Percentiles rank a stretch among this genome's conserved stretches.
Evolutionary conservation across 2,329 filamentous ascomycete species (phyloP).

Genomic region (Tolypocladium nubicola): DNA sequence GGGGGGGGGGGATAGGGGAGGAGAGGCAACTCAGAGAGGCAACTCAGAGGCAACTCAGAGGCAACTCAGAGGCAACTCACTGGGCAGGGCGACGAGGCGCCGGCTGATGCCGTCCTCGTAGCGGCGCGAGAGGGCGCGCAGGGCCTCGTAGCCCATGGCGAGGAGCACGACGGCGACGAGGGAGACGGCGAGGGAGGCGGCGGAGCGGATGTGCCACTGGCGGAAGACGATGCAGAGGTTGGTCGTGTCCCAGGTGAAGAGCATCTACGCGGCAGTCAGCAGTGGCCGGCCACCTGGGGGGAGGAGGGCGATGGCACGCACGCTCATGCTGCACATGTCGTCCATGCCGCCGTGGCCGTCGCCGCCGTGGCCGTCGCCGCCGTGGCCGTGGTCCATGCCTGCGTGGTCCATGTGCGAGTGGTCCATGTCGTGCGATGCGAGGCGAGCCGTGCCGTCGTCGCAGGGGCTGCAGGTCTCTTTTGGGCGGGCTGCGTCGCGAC

Average conservation of each 20-base stretch:
- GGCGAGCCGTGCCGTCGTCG: background rate
- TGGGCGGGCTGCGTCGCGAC: background rate
- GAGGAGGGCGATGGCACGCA: constrained; percentile 30
- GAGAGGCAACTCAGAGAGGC: too few species aligned
- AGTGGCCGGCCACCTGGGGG: too few species aligned
- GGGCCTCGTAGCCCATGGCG: constrained; percentile 84
- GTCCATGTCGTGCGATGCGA: background rate
- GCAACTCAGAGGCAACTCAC: constrained; percentile 29
- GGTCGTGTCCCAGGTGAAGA: constrained; percentile 91
- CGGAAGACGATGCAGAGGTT: constrained; percentile 95
- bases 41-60: too few species aligned
- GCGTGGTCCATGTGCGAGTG: constrained; percentile 29
- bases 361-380: constrained; percentile 29
- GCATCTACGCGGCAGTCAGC: constrained; percentile 53
- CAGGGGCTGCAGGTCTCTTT: background rate
- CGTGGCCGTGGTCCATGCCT: constrained; percentile 33
- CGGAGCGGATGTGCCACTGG: constrained; percentile 76
- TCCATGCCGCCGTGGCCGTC: constrained; percentile 40
- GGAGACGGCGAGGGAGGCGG: constrained; percentile 66
- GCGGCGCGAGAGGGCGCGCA: constrained; percentile 64
- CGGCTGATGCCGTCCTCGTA: constrained; percentile 56
- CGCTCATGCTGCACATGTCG: constrained; percentile 82
- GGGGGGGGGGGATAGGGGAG: background rate
- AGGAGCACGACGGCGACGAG: constrained; percentile 73
- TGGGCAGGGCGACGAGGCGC: constrained; percentile 36